phyloP scores from a whole-genome alignment of 257 asterid species.

The Dorcoceras hygrometricum region DNA sequence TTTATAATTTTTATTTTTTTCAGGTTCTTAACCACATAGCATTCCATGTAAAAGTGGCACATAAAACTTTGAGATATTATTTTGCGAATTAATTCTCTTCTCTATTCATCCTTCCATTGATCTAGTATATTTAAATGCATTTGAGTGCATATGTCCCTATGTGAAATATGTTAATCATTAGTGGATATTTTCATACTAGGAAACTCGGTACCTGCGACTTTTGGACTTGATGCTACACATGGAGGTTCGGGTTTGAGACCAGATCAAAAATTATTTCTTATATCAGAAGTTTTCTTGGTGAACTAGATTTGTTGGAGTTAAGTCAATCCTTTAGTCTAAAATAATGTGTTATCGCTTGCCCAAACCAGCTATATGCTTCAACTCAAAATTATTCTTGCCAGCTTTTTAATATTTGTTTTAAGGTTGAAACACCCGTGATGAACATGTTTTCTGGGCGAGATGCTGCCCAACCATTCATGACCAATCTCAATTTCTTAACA shows the following conservation, averaged over 20 bases:
- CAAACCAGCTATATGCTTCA: neutral
- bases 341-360: neutral
- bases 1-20: no score
- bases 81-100: neutral
- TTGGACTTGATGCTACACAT: conserved; percentile 76
- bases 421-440: conserved; percentile 98
- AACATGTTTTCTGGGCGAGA: conserved; percentile 87
- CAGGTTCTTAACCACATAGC: neutral
- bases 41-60: neutral
- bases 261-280: conserved; percentile 65
- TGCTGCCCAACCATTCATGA: conserved; percentile 77
- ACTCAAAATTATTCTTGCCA: conserved; percentile 3
- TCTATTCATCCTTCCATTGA: neutral
- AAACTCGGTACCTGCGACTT: conserved; percentile 86
- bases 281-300: conserved; percentile 61
- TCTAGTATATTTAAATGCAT: neutral
- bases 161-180: neutral
- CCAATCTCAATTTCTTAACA: conserved; percentile 76
- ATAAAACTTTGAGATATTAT: neutral
- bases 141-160: neutral
- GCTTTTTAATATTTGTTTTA: neutral
- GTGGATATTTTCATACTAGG: conserved; percentile 37
- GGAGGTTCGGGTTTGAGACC: conserved; percentile 76
- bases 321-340: conserved; percentile 7
- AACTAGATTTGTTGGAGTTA: conserved; percentile 77